phyloP scores from a whole-genome alignment of 306 rosid genomes.

The Potentilla sterilis region DNA sequence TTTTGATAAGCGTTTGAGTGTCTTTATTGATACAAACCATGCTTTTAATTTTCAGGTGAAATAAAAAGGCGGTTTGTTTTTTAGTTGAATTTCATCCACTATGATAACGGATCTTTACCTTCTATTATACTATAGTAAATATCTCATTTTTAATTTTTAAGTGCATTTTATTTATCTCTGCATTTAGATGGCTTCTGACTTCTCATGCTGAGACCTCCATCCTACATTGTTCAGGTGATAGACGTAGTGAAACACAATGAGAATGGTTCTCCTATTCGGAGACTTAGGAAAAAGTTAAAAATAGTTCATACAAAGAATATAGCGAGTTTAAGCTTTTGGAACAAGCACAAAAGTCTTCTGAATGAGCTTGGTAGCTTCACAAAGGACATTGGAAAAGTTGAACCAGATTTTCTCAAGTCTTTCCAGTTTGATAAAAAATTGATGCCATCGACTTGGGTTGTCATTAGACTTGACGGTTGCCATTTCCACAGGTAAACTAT shows the following conservation, averaged over 20 bases:
- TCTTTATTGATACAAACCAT: neutral
- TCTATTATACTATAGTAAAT: neutral
- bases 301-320: constrained; percentile 55
- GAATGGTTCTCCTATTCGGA: constrained; percentile 59
- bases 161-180: neutral
- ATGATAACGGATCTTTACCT: neutral
- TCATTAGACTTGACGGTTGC: constrained; percentile 76
- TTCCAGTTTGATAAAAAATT: constrained; percentile 60
- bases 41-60: neutral
- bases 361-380: constrained; percentile 74
- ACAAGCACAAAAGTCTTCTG: constrained; percentile 44
- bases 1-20: neutral
- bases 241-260: constrained; percentile 62
- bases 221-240: constrained; percentile 32
- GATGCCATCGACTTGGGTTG: constrained; percentile 76
- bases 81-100: neutral
- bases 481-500: constrained; percentile 61
- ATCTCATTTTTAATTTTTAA: neutral
- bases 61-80: neutral
- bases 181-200: neutral
- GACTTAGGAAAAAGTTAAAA: constrained; percentile 50
- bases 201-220: constrained; percentile 6
- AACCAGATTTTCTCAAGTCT: constrained; percentile 66
- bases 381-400: constrained; percentile 59
- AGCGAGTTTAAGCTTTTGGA: constrained; percentile 61